Percentiles rank a stretch among this genome's conserved stretches.
Conservation (phyloP, 768 basidiomycete genomes). For the Russula olivacea region DNA sequence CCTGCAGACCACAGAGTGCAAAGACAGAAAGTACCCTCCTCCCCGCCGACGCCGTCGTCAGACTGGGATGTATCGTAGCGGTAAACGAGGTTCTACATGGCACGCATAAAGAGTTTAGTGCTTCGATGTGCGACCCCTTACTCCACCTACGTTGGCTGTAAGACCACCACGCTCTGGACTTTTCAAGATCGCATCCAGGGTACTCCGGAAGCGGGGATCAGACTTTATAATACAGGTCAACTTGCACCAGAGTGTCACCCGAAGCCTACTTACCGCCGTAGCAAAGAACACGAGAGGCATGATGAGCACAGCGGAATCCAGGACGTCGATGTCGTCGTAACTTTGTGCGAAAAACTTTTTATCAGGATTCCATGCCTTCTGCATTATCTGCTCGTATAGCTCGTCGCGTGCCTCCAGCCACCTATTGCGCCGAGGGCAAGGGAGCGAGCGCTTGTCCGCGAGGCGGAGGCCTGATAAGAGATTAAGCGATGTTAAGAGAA, state of each 20-base stretch:
- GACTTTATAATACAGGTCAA: conserved; percentile 39
- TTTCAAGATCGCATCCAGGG: conserved; percentile 76
- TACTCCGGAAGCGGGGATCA: conserved; percentile 84
- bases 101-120: conserved; percentile 16
- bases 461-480: conserved; percentile 60
- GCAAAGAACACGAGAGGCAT: conserved; percentile 94
- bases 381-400: conserved; percentile 91
- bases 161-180: conserved; percentile 88
- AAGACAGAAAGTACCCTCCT: conserved; percentile 91
- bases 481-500: background rate
- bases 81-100: conserved; percentile 69
- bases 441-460: conserved; percentile 91
- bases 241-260: background rate
- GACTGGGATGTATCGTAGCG: conserved; percentile 84
- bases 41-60: conserved; percentile 91
- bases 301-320: conserved; percentile 86
- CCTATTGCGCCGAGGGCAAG: conserved; percentile 62
- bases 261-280: conserved; percentile 50
- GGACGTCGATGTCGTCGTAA: conserved; percentile 75
- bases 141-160: conserved; percentile 66
- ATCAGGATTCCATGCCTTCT: conserved; percentile 75
- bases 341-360: conserved; percentile 75
- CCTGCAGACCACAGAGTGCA: conserved; percentile 65
- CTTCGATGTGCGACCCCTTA: background rate
- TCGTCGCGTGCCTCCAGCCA: conserved; percentile 76